These are phyloP conservation scores for Hypoxylon sp. DNA, from an alignment of 2,329 filamentous ascomycete genomes.

Conservation along the genomic window DNA sequence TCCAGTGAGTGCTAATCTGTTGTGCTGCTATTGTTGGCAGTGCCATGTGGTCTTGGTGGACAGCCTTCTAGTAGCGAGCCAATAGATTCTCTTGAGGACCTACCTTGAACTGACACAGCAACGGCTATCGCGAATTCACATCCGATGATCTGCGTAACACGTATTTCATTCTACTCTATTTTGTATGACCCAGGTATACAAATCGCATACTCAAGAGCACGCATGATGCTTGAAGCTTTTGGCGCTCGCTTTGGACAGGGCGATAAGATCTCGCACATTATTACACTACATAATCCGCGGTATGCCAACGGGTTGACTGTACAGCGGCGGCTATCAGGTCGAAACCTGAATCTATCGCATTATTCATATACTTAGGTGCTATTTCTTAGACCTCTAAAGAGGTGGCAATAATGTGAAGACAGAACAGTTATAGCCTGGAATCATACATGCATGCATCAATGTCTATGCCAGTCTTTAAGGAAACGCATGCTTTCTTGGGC, in stretches of 20 bases:
- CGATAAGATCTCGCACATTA: neutral
- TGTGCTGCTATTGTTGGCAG: neutral
- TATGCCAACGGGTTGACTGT: neutral
- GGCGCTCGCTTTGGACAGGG: neutral
- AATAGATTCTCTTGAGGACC: constrained; percentile 2
- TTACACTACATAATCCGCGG: too few relatives aligned
- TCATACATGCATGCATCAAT: neutral
- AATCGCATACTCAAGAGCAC: neutral
- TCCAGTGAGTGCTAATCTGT: constrained; percentile 7
- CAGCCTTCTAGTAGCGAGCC: neutral
- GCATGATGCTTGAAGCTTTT: neutral
- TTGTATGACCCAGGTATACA: neutral
- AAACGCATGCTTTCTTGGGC: neutral
- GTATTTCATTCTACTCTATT: neutral
- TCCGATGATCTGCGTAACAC: constrained; percentile 3
- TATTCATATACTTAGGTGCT: neutral
- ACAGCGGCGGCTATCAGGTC: neutral
- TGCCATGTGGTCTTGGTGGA: constrained; percentile 12
- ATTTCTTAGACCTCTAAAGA: neutral
- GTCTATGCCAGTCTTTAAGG: neutral
- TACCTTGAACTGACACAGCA: constrained; percentile 6
- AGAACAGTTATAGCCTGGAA: neutral
- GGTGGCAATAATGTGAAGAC: neutral
- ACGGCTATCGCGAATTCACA: constrained; percentile 21
- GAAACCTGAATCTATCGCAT: neutral